Evolutionary conservation across 192 early-diverging fungal species (phyloP).

Genomic region (Chytriomyces confervae): DNA sequence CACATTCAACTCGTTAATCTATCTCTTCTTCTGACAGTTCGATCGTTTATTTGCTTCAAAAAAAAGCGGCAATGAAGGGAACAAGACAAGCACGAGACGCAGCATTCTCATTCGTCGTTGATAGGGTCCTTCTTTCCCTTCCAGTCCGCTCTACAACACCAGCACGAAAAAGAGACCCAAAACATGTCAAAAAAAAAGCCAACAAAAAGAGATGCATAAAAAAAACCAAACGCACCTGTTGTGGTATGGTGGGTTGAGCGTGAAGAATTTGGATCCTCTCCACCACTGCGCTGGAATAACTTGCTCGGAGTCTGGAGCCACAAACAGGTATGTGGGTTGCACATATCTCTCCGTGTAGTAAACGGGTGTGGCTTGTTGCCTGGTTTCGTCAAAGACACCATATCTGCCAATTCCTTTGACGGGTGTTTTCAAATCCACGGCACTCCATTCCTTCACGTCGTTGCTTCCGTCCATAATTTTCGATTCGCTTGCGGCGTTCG

Average conservation of each 20-base stretch:
- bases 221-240: slow-evolving; percentile 35
- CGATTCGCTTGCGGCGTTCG: slow-evolving; percentile 74
- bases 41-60: too few relatives aligned
- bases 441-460: slow-evolving; percentile 36
- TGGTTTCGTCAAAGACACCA: slow-evolving; percentile 62
- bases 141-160: slow-evolving; percentile 28
- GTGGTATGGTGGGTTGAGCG: slow-evolving; percentile 48
- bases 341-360: slow-evolving; percentile 90
- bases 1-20: not conserved
- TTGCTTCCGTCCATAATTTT: slow-evolving; percentile 85
- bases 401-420: slow-evolving; percentile 51
- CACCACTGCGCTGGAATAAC: slow-evolving; percentile 58
- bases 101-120: slow-evolving; percentile 22
- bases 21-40: too few relatives aligned
- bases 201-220: not conserved
- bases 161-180: too few relatives aligned
- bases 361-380: slow-evolving; percentile 76
- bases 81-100: not conserved
- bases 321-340: slow-evolving; percentile 67
- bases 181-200: too few relatives aligned
- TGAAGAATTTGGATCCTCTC: slow-evolving; percentile 59
- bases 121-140: slow-evolving; percentile 39
- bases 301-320: slow-evolving; percentile 59
- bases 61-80: not conserved
- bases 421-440: slow-evolving; percentile 55